Evolutionary conservation across 2,329 filamentous ascomycete genomes (phyloP).

Genomic region (Fonsecaea erecta): DNA sequence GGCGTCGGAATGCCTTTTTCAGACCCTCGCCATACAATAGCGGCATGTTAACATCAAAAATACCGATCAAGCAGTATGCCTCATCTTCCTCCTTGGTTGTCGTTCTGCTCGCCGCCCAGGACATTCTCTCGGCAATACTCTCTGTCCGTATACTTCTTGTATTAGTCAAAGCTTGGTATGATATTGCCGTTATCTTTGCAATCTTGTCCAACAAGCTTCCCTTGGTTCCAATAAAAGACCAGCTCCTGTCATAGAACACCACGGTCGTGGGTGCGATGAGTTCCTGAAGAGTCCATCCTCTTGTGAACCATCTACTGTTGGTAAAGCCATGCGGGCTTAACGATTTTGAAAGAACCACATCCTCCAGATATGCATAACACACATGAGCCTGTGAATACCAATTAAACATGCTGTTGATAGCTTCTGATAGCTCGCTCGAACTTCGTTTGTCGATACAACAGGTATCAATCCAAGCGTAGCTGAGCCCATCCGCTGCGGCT

Average conservation of each 20-base stretch:
- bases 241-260: neutral
- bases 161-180: neutral
- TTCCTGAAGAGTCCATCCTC: constrained; percentile 14
- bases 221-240: neutral
- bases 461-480: constrained; percentile 37
- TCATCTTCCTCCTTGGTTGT: constrained; percentile 48
- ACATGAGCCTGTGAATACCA: constrained; percentile 32
- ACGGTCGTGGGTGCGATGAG: neutral
- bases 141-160: neutral
- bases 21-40: constrained; percentile 49
- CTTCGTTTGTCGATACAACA: constrained; percentile 36
- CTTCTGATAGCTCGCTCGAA: constrained; percentile 30
- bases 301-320: constrained; percentile 25
- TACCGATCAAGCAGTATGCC: constrained; percentile 52
- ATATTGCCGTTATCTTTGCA: neutral
- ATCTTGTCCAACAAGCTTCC: neutral
- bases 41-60: constrained; percentile 53
- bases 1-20: constrained; percentile 37
- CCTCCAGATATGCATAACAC: constrained; percentile 34
- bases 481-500: constrained; percentile 4
- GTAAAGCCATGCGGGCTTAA: neutral
- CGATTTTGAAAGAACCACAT: constrained; percentile 11
- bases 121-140: constrained; percentile 47
- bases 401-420: constrained; percentile 35
- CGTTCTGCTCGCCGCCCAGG: constrained; percentile 44